Evolutionary conservation across 2,329 filamentous ascomycete genomes (phyloP).

Genomic region (Calonectria pseudoturangicola): DNA sequence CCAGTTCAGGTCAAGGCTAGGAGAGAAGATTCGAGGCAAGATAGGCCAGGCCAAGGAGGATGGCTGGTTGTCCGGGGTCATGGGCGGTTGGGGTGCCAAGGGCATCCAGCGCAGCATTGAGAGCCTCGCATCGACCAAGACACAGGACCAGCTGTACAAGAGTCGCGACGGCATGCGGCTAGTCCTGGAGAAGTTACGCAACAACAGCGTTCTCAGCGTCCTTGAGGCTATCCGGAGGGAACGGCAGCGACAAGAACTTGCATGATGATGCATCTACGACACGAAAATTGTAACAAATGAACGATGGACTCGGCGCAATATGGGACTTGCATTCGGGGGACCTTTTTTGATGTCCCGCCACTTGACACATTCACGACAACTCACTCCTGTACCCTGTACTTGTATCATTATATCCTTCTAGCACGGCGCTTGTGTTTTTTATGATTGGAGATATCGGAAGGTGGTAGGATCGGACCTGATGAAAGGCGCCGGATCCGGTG

Average conservation of each 20-base stretch:
- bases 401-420: conserved; percentile 56
- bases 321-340: conserved; percentile 39
- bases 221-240: conserved; percentile 72
- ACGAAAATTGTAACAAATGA: conserved; percentile 53
- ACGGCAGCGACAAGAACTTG: conserved; percentile 58
- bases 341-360: conserved; percentile 32
- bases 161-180: conserved; percentile 89
- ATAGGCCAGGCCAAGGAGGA: conserved; percentile 68
- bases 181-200: conserved; percentile 81
- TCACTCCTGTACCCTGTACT: conserved; percentile 55
- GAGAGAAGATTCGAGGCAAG: conserved; percentile 78
- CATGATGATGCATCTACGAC: conserved; percentile 43
- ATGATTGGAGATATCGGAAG: conserved; percentile 42
- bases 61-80: conserved; percentile 71
- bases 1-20: conserved; percentile 82
- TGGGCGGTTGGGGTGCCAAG: conserved; percentile 77
- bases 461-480: conserved; percentile 39
- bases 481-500: conserved; percentile 40
- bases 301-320: conserved; percentile 48
- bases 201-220: conserved; percentile 75
- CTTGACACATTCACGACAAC: conserved; percentile 41
- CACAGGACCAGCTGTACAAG: conserved; percentile 85
- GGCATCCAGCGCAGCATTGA: conserved; percentile 89
- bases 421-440: conserved; percentile 61
- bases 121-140: conserved; percentile 84